phyloP scores from a whole-genome alignment of 2,329 filamentous ascomycete genomes.

The Parascedosporium putredinis region DNA sequence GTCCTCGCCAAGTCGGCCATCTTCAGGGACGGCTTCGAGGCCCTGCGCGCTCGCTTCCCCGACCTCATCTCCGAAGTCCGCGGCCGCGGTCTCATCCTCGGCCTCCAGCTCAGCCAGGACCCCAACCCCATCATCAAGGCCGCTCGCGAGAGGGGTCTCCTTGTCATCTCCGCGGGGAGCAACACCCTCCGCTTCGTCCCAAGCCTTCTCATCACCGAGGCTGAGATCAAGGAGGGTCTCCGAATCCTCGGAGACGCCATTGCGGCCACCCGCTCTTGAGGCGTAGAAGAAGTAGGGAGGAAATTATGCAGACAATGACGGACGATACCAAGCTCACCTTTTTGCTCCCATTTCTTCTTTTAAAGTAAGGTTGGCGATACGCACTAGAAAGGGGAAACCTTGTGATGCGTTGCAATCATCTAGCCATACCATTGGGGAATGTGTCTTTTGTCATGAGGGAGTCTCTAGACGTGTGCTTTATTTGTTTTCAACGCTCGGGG shows the following conservation, averaged over 20 bases:
- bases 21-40: slow-evolving; percentile 36
- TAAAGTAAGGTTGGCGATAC: too few relatives aligned
- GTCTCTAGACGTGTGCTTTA: too few relatives aligned
- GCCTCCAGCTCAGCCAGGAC: slow-evolving; percentile 69
- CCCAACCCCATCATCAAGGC: slow-evolving; percentile 68
- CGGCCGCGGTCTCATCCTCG: slow-evolving; percentile 76
- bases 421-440: neutral
- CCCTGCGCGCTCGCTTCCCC: slow-evolving; percentile 44
- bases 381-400: too few relatives aligned
- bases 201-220: slow-evolving; percentile 67
- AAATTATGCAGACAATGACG: too few relatives aligned
- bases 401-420: too few relatives aligned
- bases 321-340: neutral
- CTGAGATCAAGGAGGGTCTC: slow-evolving; percentile 71
- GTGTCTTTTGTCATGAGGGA: too few relatives aligned
- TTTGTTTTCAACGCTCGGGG: too few relatives aligned
- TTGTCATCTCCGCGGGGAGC: slow-evolving; percentile 86
- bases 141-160: slow-evolving; percentile 73
- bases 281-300: too few relatives aligned
- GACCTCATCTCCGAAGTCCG: slow-evolving; percentile 67
- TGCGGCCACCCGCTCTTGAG: slow-evolving; percentile 25
- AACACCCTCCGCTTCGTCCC: slow-evolving; percentile 92
- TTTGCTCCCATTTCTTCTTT: neutral
- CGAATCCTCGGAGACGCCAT: slow-evolving; percentile 63
- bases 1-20: slow-evolving; percentile 56